Evolutionary conservation across 495 filamentous ascomycete genomes (phyloP), one percentile per base, ranked within the genome.

Genomic region (Aspergillus cristatus): DNA sequence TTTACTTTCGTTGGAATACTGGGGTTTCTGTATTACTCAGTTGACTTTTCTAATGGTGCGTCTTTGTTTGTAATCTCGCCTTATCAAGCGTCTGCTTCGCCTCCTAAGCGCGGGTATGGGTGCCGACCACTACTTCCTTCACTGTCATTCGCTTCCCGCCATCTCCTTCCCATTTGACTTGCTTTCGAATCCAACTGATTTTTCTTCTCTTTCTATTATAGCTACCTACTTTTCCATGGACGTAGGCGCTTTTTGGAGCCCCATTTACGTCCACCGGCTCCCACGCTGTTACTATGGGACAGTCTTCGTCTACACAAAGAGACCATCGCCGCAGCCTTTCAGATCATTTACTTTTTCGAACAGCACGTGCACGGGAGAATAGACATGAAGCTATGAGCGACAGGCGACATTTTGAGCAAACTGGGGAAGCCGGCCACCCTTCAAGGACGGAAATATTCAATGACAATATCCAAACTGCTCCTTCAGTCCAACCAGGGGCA

Each of bases 271-370:
- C 34, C 38, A 32, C 24, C 34, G 45, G 8, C 38, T 33, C 13
- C 20, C 29, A 49, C 28, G 32, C 35, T 56, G 51, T 50, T 68
- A 67, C 59, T 68, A 70, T 70, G 66, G 66, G 66, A 63, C 66
- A 68, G 48, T 58, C 61, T 46, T 65, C 62, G 18, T 69, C 67
- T 33, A 64, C 64, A 32, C 58, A 61, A 46, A 54, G 62, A 58
- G 50, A 62, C 40, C 50, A 48, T 33, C 55, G 57, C 32, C 53
- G 60, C 34, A 48, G 36, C 31, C 46, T 46, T 29, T 26, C 51
- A 36, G 49, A 53, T 42, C 38, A 44, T 26, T 32, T 41, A 33
- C 45, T 50, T 25, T 49, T 42, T 30, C 48, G 53, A 34, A 37
- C 35, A 45, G 33, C 41, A 26, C 54, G 45, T 44, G 52, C 50